Evolutionary conservation across 139 green algal species (phyloP).

Genomic region (Chlamydomonas eustigma): DNA sequence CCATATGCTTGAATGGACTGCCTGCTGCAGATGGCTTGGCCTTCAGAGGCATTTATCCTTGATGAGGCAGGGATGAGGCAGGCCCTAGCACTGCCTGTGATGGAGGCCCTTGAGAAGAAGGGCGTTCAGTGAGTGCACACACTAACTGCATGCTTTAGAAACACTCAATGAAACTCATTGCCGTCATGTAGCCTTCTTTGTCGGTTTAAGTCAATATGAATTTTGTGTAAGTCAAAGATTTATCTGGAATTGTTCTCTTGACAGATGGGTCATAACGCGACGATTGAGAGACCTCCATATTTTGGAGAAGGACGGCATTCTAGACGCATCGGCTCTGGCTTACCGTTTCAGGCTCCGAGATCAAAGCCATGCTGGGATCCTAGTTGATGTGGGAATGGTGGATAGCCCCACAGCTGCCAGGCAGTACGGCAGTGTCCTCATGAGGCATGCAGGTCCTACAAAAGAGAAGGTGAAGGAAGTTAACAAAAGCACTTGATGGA

Average conservation of each 20-base stretch:
- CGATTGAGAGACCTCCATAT: not conserved
- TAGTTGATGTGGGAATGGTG: slow-evolving; percentile 1
- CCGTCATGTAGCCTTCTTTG: not conserved
- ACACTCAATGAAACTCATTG: no score
- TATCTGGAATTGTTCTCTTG: not conserved
- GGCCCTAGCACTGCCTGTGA: not conserved
- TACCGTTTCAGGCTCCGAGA: not conserved
- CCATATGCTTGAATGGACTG: no score
- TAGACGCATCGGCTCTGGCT: not conserved
- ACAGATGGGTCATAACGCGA: slow-evolving; percentile 9
- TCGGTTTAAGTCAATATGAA: not conserved
- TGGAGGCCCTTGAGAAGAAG: not conserved
- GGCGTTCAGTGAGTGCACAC: slow-evolving; percentile 12
- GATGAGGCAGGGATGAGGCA: slow-evolving; percentile 5
- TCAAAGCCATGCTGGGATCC: not conserved
- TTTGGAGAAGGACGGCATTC: not conserved
- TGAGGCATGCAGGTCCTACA: not conserved
- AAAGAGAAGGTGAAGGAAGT: no score
- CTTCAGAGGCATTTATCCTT: slow-evolving; percentile 3
- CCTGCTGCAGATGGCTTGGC: slow-evolving; percentile 13
- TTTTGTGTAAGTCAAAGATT: not conserved
- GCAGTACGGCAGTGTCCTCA: not conserved
- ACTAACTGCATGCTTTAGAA: no score
- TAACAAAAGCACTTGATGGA: no score
- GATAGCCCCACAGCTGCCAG: not conserved